These are phyloP conservation scores for Pleurotus sapidus DNA, from an alignment of 768 basidiomycete species.

Conservation along the genomic window DNA sequence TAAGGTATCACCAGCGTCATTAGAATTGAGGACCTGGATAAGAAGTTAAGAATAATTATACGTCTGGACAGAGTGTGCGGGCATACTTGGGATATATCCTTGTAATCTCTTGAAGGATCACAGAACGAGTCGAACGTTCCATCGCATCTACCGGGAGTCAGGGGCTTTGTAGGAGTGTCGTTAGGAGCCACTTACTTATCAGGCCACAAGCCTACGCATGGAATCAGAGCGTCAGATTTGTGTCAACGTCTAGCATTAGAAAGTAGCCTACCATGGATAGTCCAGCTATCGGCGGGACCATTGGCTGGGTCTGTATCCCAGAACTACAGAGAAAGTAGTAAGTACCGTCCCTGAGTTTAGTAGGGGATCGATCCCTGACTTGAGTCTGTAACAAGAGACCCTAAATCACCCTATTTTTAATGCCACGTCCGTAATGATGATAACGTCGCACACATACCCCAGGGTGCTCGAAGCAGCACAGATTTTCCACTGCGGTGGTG, in stretches of 20 bases:
- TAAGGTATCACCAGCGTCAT: constrained; percentile 58
- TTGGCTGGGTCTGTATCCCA: constrained; percentile 52
- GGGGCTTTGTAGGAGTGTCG: too few relatives aligned
- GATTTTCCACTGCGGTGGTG: constrained; percentile 9
- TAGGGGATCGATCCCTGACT: constrained; percentile 5
- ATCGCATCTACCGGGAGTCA: constrained; percentile 36
- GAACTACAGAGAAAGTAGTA: constrained; percentile 31
- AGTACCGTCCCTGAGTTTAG: not conserved
- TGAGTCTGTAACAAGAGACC: constrained; percentile 20
- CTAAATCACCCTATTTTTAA: constrained; percentile 5
- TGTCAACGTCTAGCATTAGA: not conserved
- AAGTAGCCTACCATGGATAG: constrained; percentile 45
- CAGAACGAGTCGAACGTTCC: constrained; percentile 39
- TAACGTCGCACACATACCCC: constrained; percentile 10
- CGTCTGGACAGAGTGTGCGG: not conserved
- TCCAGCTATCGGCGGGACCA: constrained; percentile 56
- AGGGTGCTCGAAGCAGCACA: constrained; percentile 19
- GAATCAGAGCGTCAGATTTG: constrained; percentile 3
- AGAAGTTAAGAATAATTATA: not conserved
- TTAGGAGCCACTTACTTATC: constrained; percentile 35
- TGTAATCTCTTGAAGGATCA: constrained; percentile 45
- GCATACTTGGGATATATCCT: constrained; percentile 36
- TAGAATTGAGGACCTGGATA: constrained; percentile 48
- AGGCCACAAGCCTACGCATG: constrained; percentile 45
- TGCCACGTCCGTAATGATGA: not conserved